Evolutionary conservation across 768 basidiomycete species (phyloP), one percentile per base, ranked within the genome.

Genomic region (Pleurotus pulmonarius): DNA sequence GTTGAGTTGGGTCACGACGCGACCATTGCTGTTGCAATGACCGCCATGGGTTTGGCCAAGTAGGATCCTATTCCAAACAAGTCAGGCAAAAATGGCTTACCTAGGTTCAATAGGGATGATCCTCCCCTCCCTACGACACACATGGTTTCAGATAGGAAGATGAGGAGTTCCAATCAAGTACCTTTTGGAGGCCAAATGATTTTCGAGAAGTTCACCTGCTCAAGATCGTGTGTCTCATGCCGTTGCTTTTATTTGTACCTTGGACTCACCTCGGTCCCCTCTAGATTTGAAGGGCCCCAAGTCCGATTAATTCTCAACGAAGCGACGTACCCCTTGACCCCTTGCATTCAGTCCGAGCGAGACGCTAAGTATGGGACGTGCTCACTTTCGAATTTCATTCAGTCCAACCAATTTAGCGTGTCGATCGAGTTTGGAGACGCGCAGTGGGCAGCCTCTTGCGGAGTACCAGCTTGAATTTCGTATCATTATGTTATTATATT

Each of bases 1-100:
- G 63, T 78, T 20, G 73, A 78, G 63, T 76, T 76, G 55, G 75
- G 75, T 3, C 73, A 77, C 56, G 73, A 76, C 48, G 73, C 69
- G 7, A 74, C 70, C 34, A 68, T 78, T 56, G 67, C 75, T 59
- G 45, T 72, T 16, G 69, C 70, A 3, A 56, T 75, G 38, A 70
- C 75, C 16, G 71, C 71, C 1, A 66, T 75, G 61, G 68, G 68
- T 0, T 64, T 75, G n/a, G 74, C 70, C 58, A 69, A 69, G 73
- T 74, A 45, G 47, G 70, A 6, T 13, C 3, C 25, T 29, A 12
- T 15, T 24, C 24, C 2, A 24, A 20, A 1, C 15, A 40, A 9
- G 18, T 16, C 47, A 49, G 13, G n/a, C 15, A 18, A 12, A 22
- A 34, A 43, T 8, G 1, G 43, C 24, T 25, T 24, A 49, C 11